phyloP scores from a whole-genome alignment of 2,329 filamentous ascomycete genomes.

The Xylaria sp. region DNA sequence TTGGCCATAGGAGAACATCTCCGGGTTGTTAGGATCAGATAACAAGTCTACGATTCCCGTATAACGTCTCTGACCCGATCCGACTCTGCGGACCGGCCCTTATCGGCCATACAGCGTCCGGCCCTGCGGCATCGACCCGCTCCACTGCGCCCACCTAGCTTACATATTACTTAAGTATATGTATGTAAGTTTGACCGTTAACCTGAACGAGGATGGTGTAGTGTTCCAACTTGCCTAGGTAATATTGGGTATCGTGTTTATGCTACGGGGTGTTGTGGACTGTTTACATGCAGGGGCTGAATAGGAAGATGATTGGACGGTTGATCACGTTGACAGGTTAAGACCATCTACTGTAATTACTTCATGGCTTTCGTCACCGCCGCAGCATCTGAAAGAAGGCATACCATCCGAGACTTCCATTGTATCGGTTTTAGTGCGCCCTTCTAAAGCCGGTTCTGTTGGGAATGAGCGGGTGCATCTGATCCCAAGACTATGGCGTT shows the following conservation, averaged over 20 bases:
- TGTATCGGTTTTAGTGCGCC: neutral
- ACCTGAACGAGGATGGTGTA: neutral
- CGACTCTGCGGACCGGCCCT: neutral
- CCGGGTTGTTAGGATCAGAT: neutral
- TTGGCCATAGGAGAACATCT: neutral
- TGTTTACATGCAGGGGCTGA: neutral
- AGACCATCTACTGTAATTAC: neutral
- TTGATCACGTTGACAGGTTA: neutral
- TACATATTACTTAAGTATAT: no score
- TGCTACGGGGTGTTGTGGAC: neutral
- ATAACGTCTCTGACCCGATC: neutral
- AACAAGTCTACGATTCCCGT: conserved; percentile 4
- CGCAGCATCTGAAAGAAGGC: neutral
- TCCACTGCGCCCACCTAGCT: neutral
- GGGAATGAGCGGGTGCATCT: neutral
- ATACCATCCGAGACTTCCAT: conserved; percentile 4
- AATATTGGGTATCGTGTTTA: neutral
- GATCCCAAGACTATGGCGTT: neutral
- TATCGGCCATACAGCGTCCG: neutral
- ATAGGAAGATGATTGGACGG: neutral
- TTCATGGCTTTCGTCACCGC: neutral
- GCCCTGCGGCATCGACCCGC: neutral
- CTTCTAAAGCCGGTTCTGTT: neutral
- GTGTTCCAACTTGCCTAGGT: neutral
- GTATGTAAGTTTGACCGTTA: no score